These are phyloP conservation scores for Limonium bicolor DNA, from an alignment of 148 eudicot species.

Conservation along the genomic window DNA sequence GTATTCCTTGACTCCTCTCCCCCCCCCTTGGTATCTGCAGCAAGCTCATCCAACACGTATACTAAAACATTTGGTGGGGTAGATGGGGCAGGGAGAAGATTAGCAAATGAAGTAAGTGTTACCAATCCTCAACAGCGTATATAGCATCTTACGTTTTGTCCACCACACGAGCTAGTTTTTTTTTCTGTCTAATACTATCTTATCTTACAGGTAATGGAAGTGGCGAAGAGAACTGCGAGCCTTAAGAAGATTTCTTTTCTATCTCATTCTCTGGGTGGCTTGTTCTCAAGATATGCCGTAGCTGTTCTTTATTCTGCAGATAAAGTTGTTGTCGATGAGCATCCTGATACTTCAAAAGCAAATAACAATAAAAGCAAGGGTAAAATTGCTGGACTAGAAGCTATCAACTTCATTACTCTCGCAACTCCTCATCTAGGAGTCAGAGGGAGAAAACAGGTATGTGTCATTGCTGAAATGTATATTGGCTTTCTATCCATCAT, in stretches of 20 bases:
- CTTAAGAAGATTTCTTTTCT: constrained; percentile 80
- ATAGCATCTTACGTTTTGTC: too few species aligned
- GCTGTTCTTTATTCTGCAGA: constrained; percentile 43
- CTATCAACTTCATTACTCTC: constrained; percentile 82
- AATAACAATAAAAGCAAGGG: constrained; percentile 19
- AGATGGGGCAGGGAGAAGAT: constrained; percentile 87
- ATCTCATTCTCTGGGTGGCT: constrained; percentile 97
- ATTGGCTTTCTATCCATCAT: too few species aligned
- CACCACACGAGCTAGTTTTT: too few species aligned
- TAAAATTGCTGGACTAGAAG: constrained; percentile 69
- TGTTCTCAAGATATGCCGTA: constrained; percentile 86
- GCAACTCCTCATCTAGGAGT: constrained; percentile 99
- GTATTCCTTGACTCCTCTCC: too few species aligned
- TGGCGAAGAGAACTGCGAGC: constrained; percentile 54
- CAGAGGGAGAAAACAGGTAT: constrained; percentile 92
- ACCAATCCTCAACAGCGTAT: too few species aligned
- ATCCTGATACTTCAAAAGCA: constrained; percentile 18
- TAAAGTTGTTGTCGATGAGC: constrained; percentile 9
- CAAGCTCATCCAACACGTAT: constrained; percentile 82
- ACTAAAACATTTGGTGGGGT: constrained; percentile 83
- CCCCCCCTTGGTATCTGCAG: constrained; percentile 46
- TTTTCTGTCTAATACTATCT: too few species aligned
- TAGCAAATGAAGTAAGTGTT: constrained; percentile 89
- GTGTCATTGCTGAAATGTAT: background rate
- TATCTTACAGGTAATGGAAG: constrained; percentile 56